Conservation (phyloP, 139 green algal genomes). For the Zygnema cylindricum region DNA sequence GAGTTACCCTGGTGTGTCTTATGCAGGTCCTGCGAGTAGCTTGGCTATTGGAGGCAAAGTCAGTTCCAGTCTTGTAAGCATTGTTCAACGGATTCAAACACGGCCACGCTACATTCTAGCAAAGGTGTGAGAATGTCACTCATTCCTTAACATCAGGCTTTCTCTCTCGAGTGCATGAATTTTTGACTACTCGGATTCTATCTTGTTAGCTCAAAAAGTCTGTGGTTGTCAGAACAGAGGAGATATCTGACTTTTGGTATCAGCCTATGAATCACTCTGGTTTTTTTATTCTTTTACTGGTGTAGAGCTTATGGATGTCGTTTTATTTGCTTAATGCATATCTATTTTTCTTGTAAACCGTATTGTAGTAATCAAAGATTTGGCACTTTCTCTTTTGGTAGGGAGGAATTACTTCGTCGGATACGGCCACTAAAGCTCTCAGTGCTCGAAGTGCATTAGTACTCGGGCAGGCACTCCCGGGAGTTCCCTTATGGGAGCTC, state of each 20-base stretch:
- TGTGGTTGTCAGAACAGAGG: too few relatives aligned
- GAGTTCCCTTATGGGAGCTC: constrained; percentile 58
- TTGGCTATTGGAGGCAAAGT: constrained; percentile 41
- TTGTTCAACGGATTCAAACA: constrained; percentile 4
- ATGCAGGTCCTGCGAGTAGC: constrained; percentile 26
- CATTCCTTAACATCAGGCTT: background rate
- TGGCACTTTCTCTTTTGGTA: constrained; percentile 19
- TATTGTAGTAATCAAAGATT: too few relatives aligned
- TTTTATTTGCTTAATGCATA: too few relatives aligned
- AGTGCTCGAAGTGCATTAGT: constrained; percentile 27
- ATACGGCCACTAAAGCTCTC: constrained; percentile 44
- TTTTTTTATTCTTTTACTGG: too few relatives aligned
- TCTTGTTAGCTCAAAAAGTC: too few relatives aligned
- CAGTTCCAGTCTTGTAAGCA: background rate
- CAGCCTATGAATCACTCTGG: too few relatives aligned
- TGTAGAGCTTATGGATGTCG: too few relatives aligned
- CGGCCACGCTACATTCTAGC: constrained; percentile 35
- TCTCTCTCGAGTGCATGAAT: background rate
- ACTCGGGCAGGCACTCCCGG: constrained; percentile 49
- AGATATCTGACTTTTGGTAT: too few relatives aligned
- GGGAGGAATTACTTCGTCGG: constrained; percentile 53
- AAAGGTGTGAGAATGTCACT: constrained; percentile 31
- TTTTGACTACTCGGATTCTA: too few relatives aligned
- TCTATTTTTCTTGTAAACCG: too few relatives aligned
- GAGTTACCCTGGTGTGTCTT: too few relatives aligned